Evolutionary conservation across 1,284 basidiomycete genomes (phyloP).

Genomic region (Stereum hirsutum): DNA sequence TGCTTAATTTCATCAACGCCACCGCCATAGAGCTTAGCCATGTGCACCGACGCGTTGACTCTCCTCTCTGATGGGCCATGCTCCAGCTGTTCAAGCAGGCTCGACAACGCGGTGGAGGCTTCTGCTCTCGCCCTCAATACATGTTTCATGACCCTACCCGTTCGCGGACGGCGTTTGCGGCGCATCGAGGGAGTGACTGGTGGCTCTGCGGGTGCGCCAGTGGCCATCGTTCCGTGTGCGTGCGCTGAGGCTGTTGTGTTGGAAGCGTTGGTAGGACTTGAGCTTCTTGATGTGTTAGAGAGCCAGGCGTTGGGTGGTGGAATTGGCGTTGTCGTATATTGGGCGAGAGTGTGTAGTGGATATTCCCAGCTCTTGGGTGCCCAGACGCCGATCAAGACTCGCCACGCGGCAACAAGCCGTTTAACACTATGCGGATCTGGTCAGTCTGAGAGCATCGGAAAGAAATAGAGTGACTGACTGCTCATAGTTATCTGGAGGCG

Average conservation of each 20-base stretch:
- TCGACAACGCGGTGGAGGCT: slow-evolving; percentile 65
- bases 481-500: slow-evolving; percentile 79
- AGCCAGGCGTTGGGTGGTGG: slow-evolving; percentile 69
- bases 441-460: slow-evolving; percentile 5
- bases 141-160: slow-evolving; percentile 77
- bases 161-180: slow-evolving; percentile 51
- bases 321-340: slow-evolving; percentile 57
- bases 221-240: slow-evolving; percentile 9
- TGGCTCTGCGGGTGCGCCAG: slow-evolving; percentile 22
- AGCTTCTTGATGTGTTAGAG: slow-evolving; percentile 32
- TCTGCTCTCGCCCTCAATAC: slow-evolving; percentile 75
- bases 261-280: slow-evolving; percentile 6
- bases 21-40: slow-evolving; percentile 48
- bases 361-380: slow-evolving; percentile 75
- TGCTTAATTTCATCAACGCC: slow-evolving; percentile 20
- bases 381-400: slow-evolving; percentile 87
- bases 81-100: slow-evolving; percentile 63
- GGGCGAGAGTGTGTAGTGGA: slow-evolving; percentile 57
- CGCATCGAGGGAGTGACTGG: slow-evolving; percentile 29
- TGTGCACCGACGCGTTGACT: slow-evolving; percentile 49
- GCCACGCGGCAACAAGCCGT: slow-evolving; percentile 81
- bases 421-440: slow-evolving; percentile 47
- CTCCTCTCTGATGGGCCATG: slow-evolving; percentile 30
- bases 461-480: slow-evolving; percentile 40
- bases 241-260: slow-evolving; percentile 8